These are phyloP conservation scores for Trichoderma reesei DNA, from an alignment of 495 filamentous ascomycete genomes.

Conservation along the genomic window DNA sequence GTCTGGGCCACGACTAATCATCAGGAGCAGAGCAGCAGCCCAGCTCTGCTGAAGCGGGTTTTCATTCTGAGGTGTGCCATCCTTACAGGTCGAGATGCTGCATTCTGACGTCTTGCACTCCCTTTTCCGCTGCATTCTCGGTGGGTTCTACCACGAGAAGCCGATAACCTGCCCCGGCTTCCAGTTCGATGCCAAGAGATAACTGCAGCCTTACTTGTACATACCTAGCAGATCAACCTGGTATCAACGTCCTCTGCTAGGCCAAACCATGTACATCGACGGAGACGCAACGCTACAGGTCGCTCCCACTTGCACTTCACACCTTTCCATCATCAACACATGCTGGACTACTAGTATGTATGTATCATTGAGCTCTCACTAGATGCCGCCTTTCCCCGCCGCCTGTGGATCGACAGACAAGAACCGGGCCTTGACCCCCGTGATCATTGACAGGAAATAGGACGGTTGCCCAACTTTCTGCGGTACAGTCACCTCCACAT, in stretches of 20 bases:
- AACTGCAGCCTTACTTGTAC: background rate
- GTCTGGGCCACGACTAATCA: too few relatives aligned
- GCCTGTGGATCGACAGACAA: background rate
- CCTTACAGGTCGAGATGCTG: background rate
- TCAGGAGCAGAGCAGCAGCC: too few relatives aligned
- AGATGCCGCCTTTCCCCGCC: background rate
- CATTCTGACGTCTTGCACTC: background rate
- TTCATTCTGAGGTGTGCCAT: too few relatives aligned
- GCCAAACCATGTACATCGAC: too few relatives aligned
- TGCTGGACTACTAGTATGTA: too few relatives aligned
- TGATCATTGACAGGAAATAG: constrained; percentile 34
- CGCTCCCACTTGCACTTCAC: too few relatives aligned
- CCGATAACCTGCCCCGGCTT: background rate
- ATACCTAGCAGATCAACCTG: background rate
- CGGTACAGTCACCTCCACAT: constrained; percentile 27
- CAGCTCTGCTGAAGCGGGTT: too few relatives aligned
- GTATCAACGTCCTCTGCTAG: background rate
- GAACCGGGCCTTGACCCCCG: constrained; percentile 24
- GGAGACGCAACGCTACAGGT: too few relatives aligned
- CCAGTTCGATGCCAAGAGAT: background rate
- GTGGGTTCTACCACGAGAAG: background rate
- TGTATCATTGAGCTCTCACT: background rate
- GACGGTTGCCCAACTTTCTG: constrained; percentile 16
- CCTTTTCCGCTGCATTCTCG: background rate
- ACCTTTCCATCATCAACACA: too few relatives aligned